Evolutionary conservation across 2,329 filamentous ascomycete genomes (phyloP), one percentile per base, ranked within the genome.

Genomic region (Colletotrichum kahawae): DNA sequence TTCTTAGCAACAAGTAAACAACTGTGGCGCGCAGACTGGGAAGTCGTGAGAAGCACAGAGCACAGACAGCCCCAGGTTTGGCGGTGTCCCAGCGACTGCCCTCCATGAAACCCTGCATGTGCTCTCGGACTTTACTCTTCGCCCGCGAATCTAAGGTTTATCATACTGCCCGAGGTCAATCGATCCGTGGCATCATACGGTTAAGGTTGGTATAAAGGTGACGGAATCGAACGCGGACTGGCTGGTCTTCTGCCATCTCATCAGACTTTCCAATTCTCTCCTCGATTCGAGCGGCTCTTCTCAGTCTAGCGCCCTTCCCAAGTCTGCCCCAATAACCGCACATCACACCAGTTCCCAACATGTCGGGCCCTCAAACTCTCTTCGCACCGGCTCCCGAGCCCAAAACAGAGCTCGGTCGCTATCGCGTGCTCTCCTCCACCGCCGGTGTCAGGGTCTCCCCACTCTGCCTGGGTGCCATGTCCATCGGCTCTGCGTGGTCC

Each of bases 381-480:
- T 77, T 77, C 33, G 81, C 83, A n/a, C 74, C 75, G 57, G 76
- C 76, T 24, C 84, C 83, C 3, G 82, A 84, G 68, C 87, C 86
- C 38, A 76, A 83, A 65, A 91, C 90, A 9, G 85, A 88, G 79
- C 84, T 92, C 57, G 90, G 88, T 51, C 85, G 87, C 48, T 87
- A 88, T 76, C 88, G 90, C 10, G 80, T 91, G 33, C 86, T 92
- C 59, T 86, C 87, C 29, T 84, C 87, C 12, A 87, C 82, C 0
- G 88, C 88, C 2, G 86, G 86, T 12, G 82, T 91, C 60, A 85
- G 88, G 34, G 89, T 90, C 5, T 90, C 88, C 12, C 89, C 88
- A 4, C 83, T 90, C n/a, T 82, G 82, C 57, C 83, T 91, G 3
- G 90, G 90, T 36, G 88, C 85, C 64, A 90, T 91, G 89, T 87